Conservation (phyloP, 768 basidiomycete species). For the Psilocybe subaeruginosa region DNA sequence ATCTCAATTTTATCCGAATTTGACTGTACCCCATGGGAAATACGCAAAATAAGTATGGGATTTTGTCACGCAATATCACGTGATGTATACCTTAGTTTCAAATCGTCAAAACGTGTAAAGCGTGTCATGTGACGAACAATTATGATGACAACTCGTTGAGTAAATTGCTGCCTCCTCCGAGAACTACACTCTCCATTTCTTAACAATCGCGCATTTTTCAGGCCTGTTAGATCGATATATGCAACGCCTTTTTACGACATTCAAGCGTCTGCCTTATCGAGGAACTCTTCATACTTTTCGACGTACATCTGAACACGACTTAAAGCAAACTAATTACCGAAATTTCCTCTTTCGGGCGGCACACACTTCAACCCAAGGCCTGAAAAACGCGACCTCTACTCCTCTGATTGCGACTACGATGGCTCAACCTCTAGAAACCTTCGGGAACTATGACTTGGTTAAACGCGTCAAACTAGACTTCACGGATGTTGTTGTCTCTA, state of each 20-base stretch:
- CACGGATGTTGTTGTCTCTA: constrained; percentile 80
- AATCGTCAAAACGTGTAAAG: no score
- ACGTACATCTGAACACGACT: constrained; percentile 15
- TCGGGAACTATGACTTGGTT: constrained; percentile 85
- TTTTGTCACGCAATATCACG: no score
- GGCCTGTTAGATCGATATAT: constrained; percentile 27
- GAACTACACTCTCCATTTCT: neutral
- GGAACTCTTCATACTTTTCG: constrained; percentile 14
- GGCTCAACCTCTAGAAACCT: constrained; percentile 37
- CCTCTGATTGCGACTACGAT: constrained; percentile 25
- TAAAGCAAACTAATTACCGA: constrained; percentile 20
- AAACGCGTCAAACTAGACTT: constrained; percentile 77
- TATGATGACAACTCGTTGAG: neutral
- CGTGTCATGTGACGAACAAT: neutral
- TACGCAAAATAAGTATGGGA: no score
- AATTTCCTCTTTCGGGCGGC: constrained; percentile 33
- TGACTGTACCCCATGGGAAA: no score
- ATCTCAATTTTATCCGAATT: no score
- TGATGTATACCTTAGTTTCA: no score
- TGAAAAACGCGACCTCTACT: constrained; percentile 6
- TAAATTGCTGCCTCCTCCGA: neutral
- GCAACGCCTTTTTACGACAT: constrained; percentile 35
- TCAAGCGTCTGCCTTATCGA: constrained; percentile 24
- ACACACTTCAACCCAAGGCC: constrained; percentile 22
- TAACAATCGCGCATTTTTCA: neutral